These are phyloP conservation scores for Omphalotus olearius DNA, from an alignment of 1,284 basidiomycete genomes.

Conservation along the genomic window DNA sequence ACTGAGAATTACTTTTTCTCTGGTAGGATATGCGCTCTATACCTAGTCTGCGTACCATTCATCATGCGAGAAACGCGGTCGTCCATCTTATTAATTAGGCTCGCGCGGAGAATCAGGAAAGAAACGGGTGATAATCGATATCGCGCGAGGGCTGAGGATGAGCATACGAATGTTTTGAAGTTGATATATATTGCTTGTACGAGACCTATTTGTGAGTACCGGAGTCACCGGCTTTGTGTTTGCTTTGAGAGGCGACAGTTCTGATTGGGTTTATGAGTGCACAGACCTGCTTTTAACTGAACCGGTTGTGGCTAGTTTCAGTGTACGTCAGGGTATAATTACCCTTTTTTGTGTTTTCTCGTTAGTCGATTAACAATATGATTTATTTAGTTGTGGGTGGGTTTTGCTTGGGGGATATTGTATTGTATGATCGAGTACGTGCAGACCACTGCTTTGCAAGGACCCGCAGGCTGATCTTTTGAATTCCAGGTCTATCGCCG, in stretches of 20 bases:
- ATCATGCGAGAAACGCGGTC: constrained; percentile 63
- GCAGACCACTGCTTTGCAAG: too few species aligned
- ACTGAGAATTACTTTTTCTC: too few species aligned
- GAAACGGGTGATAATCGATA: constrained; percentile 57
- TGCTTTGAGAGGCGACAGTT: neutral
- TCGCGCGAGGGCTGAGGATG: constrained; percentile 61
- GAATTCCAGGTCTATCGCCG: constrained; percentile 61
- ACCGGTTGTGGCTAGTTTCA: constrained; percentile 72
- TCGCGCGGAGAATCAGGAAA: constrained; percentile 58
- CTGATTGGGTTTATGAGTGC: neutral
- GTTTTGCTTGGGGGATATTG: constrained; percentile 75
- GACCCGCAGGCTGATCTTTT: too few species aligned
- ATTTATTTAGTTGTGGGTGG: constrained; percentile 68
- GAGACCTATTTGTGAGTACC: constrained; percentile 56
- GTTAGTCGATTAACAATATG: too few species aligned
- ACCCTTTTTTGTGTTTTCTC: too few species aligned
- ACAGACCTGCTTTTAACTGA: constrained; percentile 68
- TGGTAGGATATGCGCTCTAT: constrained; percentile 45
- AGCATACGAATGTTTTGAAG: constrained; percentile 47
- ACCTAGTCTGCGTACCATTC: constrained; percentile 39
- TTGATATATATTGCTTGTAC: constrained; percentile 67
- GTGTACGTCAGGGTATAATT: too few species aligned
- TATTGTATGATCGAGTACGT: constrained; percentile 65
- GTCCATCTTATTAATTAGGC: constrained; percentile 54
- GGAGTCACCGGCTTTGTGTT: neutral